Evolutionary conservation across 2,329 filamentous ascomycete genomes (phyloP), one percentile per base, ranked within the genome.

Genomic region (Dryadomyces quercus-mongolicae): DNA sequence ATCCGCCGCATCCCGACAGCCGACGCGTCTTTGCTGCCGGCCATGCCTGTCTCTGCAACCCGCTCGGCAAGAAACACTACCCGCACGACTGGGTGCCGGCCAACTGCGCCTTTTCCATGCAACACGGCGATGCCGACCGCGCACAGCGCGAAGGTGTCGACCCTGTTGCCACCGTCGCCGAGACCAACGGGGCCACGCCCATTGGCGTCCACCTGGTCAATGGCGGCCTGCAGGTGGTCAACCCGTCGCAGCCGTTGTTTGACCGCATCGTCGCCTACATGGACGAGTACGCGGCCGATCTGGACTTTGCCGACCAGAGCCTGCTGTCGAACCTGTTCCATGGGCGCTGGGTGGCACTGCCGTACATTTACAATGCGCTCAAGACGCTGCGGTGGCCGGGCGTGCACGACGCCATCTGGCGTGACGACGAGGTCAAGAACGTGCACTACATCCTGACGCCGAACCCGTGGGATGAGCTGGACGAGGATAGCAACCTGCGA

Each of bases 21-120:
- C 65, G 75, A 47, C 75, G 78, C 47, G 86, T 95, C 38, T 92
- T 95, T 68, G 89, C 88, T 1, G 88, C 88, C 5, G 82, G 82
- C 59, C 88, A 92, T 69, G 89, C 89, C 5, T 94, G 89, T 68
- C 82, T 89, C 18, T 94, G 89, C 72, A 94, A 94, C 69, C 88
- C 89, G 21, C 71, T 90, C 60, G 77, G 80, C 61, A 89, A 88
- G 67, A 64, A 79, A 34, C 87, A 94, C 70, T 95, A 95, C 68
- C 89, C 89, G 0, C 68, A 71, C 50, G 71, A 88, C 66, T 95
- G 87, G 78, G 62, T 75, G 18, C 73, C 74, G 3, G 63, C 66
- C 50, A 75, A 80, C 68, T 84, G 80, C 67, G 79, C 77, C 56
- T 82, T 78, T 65, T 80, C 78, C 2, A 65, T 66, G 46, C 61